Evolutionary conservation across 345 rosid species (phyloP).

Genomic region (Draba incana): DNA sequence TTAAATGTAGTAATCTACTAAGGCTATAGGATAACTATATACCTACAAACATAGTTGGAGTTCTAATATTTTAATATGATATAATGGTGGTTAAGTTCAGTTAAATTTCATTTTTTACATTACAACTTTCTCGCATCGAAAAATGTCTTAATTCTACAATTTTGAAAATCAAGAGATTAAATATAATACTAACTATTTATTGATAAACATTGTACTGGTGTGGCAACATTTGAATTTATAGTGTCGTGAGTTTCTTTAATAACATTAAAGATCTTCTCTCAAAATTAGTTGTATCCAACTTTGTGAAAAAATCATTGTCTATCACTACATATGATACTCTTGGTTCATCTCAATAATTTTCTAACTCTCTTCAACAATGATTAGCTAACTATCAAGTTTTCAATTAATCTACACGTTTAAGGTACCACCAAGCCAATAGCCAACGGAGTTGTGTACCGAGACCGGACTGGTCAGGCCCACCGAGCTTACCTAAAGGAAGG

Average conservation of each 20-base stretch:
- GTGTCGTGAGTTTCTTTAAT: too few relatives aligned
- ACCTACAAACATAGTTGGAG: slow-evolving; percentile 1
- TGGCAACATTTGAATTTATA: too few relatives aligned
- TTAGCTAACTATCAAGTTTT: slow-evolving; percentile 7
- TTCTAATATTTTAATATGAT: not conserved
- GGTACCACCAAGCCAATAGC: slow-evolving; percentile 50
- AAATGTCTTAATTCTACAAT: too few relatives aligned
- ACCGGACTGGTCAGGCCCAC: slow-evolving; percentile 45
- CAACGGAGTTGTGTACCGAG: slow-evolving; percentile 61
- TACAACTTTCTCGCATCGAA: too few relatives aligned
- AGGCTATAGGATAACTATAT: not conserved
- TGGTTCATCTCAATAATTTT: not conserved
- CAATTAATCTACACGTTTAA: slow-evolving; percentile 19
- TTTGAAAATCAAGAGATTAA: too few relatives aligned
- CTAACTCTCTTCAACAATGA: not conserved
- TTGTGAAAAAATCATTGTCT: not conserved
- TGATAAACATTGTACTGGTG: too few relatives aligned
- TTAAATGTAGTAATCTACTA: not conserved
- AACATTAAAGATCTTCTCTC: too few relatives aligned
- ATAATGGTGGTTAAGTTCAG: not conserved
- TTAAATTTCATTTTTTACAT: not conserved
- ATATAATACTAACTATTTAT: too few relatives aligned
- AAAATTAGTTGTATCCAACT: not conserved
- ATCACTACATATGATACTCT: not conserved
- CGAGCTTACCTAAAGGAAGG: slow-evolving; percentile 52